phyloP scores from a whole-genome alignment of 768 basidiomycete genomes.

The Pleurotus eryngii region DNA sequence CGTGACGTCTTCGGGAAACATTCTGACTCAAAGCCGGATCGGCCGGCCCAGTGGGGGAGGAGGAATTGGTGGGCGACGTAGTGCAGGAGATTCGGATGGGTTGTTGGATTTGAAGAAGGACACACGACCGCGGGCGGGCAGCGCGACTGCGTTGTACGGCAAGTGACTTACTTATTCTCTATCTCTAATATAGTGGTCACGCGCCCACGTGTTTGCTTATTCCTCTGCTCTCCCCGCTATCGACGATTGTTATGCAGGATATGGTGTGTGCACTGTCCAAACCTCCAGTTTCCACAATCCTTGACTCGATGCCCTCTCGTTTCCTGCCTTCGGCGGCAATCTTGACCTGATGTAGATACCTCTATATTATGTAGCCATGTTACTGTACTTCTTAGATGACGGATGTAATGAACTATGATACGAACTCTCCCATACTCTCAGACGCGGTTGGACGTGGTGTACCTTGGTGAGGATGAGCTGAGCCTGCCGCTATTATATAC shows the following conservation, averaged over 20 bases:
- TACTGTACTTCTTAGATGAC: neutral
- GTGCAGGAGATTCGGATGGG: slow-evolving; percentile 8
- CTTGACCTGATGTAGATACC: slow-evolving; percentile 3
- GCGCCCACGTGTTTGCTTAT: slow-evolving; percentile 2
- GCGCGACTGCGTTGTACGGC: slow-evolving; percentile 6
- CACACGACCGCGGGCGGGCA: slow-evolving; percentile 10
- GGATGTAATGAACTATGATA: neutral
- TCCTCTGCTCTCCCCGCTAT: neutral
- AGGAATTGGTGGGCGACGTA: slow-evolving; percentile 24
- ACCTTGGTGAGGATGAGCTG: too few relatives aligned
- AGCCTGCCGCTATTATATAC: too few relatives aligned
- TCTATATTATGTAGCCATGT: neutral
- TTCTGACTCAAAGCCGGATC: slow-evolving; percentile 46
- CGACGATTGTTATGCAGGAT: neutral
- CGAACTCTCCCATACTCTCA: neutral
- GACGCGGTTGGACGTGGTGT: neutral
- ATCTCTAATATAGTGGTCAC: neutral
- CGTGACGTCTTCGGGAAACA: slow-evolving; percentile 25
- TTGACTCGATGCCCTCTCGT: neutral
- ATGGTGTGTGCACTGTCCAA: slow-evolving; percentile 5
- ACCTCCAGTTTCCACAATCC: slow-evolving; percentile 5
- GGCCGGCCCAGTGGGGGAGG: slow-evolving; percentile 41
- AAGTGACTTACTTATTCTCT: neutral
- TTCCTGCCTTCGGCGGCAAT: neutral
- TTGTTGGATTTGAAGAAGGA: slow-evolving; percentile 9